Conservation (phyloP, 176 grass and related monocot species). For the Carex cristatella region DNA sequence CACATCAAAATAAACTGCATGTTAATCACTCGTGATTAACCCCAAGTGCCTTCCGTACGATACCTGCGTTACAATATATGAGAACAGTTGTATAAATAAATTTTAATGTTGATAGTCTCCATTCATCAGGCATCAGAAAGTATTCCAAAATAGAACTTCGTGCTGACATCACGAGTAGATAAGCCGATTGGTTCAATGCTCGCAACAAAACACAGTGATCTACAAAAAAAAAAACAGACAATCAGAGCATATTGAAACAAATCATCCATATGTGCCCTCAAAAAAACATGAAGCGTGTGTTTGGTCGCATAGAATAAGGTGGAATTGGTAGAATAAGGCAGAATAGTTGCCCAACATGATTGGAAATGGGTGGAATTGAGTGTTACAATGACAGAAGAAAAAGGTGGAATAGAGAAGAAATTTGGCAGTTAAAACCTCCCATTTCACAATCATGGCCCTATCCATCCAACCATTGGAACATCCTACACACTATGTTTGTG, state of each 20-base stretch:
- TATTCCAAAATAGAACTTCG: conserved; percentile 7
- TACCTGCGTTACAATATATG: neutral
- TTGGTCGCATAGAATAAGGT: neutral
- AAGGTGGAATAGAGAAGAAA: neutral
- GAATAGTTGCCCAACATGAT: too few species aligned
- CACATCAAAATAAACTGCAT: conserved; percentile 13
- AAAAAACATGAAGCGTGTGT: neutral
- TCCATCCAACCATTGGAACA: neutral
- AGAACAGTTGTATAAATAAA: conserved; percentile 4
- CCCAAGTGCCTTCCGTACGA: neutral
- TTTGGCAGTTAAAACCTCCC: neutral
- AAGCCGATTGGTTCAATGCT: conserved; percentile 12
- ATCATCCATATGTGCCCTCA: neutral
- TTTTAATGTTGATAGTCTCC: neutral
- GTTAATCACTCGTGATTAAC: conserved; percentile 19
- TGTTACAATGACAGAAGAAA: neutral
- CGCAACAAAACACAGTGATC: conserved; percentile 23
- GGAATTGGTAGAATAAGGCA: neutral
- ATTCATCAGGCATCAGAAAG: conserved; percentile 4
- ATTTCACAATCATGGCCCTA: neutral
- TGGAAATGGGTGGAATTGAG: neutral
- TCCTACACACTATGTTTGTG: neutral
- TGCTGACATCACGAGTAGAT: conserved; percentile 10
- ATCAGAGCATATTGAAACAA: neutral
- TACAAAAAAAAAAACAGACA: conserved; percentile 11